Conservation (phyloP, 352 stramenopile genomes). For the Thraustochytrium sp. region DNA sequence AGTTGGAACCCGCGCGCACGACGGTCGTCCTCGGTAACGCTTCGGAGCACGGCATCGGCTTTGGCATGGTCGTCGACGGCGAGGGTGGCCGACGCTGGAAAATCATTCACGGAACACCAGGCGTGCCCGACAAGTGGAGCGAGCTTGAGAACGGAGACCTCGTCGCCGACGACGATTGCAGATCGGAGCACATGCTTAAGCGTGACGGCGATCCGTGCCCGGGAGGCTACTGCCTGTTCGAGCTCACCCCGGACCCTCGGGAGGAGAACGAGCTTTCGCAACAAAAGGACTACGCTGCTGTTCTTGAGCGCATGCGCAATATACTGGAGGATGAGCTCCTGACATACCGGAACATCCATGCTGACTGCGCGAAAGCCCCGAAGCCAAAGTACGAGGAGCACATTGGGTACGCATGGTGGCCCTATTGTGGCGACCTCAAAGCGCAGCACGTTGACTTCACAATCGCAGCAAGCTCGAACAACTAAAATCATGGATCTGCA, state of each 20-base stretch:
- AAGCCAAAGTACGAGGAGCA: not conserved
- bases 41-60: not conserved
- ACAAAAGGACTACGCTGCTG: not conserved
- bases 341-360: not conserved
- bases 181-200: too few species aligned
- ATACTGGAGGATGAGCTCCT: not conserved
- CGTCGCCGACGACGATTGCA: not conserved
- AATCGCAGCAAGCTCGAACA: too few species aligned
- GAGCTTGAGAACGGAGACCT: not conserved
- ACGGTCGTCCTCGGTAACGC: not conserved
- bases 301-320: not conserved
- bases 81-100: not conserved
- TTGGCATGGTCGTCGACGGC: constrained; percentile 11
- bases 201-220: not conserved
- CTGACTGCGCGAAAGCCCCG: not conserved
- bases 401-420: not conserved
- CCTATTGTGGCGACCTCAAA: not conserved
- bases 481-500: too few species aligned
- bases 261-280: not conserved
- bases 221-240: not conserved
- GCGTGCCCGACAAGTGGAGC: not conserved
- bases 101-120: not conserved
- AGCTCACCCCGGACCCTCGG: not conserved
- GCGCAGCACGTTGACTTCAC: not conserved
- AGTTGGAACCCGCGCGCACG: not conserved